Conservation (phyloP, 2,329 filamentous ascomycete species). For the Blastomyces percursus region DNA sequence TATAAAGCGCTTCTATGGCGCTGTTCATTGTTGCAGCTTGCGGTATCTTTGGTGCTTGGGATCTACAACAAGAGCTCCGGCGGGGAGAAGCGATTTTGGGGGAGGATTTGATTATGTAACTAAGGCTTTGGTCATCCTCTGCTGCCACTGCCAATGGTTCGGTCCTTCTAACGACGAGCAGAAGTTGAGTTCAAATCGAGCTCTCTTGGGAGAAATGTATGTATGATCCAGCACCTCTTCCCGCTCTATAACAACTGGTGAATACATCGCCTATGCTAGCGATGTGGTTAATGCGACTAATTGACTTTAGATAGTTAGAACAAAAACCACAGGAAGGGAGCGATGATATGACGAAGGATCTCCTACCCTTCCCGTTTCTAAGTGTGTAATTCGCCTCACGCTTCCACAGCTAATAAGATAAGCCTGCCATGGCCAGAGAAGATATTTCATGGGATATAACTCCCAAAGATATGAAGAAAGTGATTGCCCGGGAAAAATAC, state of each 20-base stretch:
- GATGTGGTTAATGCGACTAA: not conserved
- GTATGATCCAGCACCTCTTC: not conserved
- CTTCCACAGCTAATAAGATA: not conserved
- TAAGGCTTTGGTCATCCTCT: not conserved
- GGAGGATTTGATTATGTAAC: not conserved
- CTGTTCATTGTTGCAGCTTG: constrained; percentile 55
- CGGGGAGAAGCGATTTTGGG: not conserved
- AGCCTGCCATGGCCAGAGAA: constrained; percentile 20
- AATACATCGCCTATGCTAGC: not conserved
- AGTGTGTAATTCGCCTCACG: not conserved
- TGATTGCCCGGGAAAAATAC: constrained; percentile 33
- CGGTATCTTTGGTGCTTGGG: not conserved
- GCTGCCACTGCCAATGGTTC: too few relatives aligned
- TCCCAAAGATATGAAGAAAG: constrained; percentile 51
- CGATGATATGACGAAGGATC: not conserved
- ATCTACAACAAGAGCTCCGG: not conserved
- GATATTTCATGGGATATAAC: constrained; percentile 43
- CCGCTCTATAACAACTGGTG: not conserved
- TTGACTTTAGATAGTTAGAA: not conserved
- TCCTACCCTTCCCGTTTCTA: not conserved
- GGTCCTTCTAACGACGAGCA: not conserved
- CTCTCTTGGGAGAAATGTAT: not conserved
- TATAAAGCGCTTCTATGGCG: constrained; percentile 88
- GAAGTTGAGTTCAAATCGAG: not conserved
- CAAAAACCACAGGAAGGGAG: not conserved